Evolutionary conservation across 169 alveolate species (phyloP).

Genomic region (Plasmodium yoelii): DNA sequence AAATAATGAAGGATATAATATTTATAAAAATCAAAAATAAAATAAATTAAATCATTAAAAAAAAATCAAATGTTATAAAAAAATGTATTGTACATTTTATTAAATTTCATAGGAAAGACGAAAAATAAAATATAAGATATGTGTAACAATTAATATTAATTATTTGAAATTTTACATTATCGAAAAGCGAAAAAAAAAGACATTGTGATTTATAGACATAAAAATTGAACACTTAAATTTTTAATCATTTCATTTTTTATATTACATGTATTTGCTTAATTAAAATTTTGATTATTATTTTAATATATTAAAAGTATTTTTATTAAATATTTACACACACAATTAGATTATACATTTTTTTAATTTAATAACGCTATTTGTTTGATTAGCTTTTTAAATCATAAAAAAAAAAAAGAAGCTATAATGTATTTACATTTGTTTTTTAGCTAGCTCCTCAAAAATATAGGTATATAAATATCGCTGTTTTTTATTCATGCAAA

Average conservation of each 20-base stretch:
- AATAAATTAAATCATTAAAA: slow-evolving; percentile 22
- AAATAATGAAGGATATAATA: slow-evolving; percentile 9
- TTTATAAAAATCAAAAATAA: neutral
- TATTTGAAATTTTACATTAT: slow-evolving; percentile 5
- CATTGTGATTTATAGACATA: slow-evolving; percentile 22
- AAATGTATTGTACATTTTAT: no score
- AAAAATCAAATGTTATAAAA: no score
- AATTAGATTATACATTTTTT: no score
- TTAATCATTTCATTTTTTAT: slow-evolving; percentile 33
- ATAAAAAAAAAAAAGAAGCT: no score
- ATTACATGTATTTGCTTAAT: slow-evolving; percentile 20
- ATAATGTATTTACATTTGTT: neutral
- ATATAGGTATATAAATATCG: slow-evolving; percentile 25
- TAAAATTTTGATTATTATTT: slow-evolving; percentile 20
- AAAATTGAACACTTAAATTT: slow-evolving; percentile 17
- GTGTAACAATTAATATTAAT: slow-evolving; percentile 20
- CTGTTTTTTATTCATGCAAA: slow-evolving; percentile 10
- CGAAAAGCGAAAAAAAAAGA: slow-evolving; percentile 36
- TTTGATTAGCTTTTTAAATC: no score
- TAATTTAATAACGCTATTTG: no score
- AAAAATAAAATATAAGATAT: slow-evolving; percentile 4
- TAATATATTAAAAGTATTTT: neutral
- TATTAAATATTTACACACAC: no score
- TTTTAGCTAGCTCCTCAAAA: slow-evolving; percentile 56
- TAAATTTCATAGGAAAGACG: slow-evolving; percentile 9